A percentile compares a stretch with the other conserved stretches of the same genome.
Conservation (phyloP, 2,329 filamentous ascomycete species). For the Rachicladosporium sp. region DNA sequence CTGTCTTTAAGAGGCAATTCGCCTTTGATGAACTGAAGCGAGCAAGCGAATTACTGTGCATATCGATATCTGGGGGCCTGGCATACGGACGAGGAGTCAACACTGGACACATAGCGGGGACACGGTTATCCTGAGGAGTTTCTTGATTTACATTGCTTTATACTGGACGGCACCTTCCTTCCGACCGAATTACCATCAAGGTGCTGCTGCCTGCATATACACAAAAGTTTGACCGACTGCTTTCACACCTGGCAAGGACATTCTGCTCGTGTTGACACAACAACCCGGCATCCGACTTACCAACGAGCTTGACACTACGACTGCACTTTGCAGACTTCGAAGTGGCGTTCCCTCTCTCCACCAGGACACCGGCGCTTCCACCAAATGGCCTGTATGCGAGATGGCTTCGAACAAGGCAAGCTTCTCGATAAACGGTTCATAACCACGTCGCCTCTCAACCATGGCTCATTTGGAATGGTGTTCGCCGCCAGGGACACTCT, state of each 20-base stretch:
- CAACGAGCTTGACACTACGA: too few species aligned
- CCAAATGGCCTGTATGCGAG: slow-evolving; percentile 73
- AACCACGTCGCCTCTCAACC: slow-evolving; percentile 88
- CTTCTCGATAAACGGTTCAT: slow-evolving; percentile 71
- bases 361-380: slow-evolving; percentile 4
- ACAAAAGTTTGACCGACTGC: too few species aligned
- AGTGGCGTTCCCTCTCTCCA: slow-evolving; percentile 6
- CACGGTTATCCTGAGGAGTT: too few species aligned
- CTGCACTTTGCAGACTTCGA: neutral
- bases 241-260: too few species aligned
- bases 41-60: slow-evolving; percentile 10
- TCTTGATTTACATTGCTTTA: too few species aligned
- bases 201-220: too few species aligned
- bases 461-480: slow-evolving; percentile 98
- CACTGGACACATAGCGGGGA: neutral
- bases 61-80: slow-evolving; percentile 4
- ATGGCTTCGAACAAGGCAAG: slow-evolving; percentile 66
- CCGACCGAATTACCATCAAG: too few species aligned
- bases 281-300: too few species aligned
- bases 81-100: slow-evolving; percentile 2
- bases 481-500: slow-evolving; percentile 75
- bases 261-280: too few species aligned
- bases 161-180: too few species aligned
- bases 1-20: slow-evolving; percentile 20
- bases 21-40: slow-evolving; percentile 7